Base-by-base conservation (phyloP, 768 basidiomycete genomes). In the Suillus fuscotomentosus region DNA sequence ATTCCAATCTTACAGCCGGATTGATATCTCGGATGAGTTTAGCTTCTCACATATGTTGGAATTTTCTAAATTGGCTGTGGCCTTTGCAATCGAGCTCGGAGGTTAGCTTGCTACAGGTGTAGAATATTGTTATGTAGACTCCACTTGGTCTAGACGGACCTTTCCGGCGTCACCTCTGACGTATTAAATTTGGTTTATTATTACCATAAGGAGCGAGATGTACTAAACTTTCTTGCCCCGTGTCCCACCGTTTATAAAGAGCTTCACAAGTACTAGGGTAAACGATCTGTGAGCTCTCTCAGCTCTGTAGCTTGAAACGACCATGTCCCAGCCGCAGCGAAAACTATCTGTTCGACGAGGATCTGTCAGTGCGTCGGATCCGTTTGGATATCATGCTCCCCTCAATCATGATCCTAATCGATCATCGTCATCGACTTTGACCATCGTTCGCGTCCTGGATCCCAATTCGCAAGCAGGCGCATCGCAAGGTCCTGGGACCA, bases 21-120 rank as follows among this genome's bases (percentile, higher is more conserved):
- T 91, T 63, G 92, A 96, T 73, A 82, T 92, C 65, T 93, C 93
- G 13, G 80, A 86, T 24, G 95, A 97, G 75, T 97, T 97, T 78
- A 91, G 89, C 72, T 98, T 97, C 74, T 76, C 80, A 6, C 95
- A 98, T 74, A 94, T 96, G 92, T 70, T 91, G 63, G 89, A 94
- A 77, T 94, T 94, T 77, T 91, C 91, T 59, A 94, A 94, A 79
- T 80, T 94, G 61, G 90, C 88, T 43, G 87, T 90, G 34, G 91
- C 89, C 1, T 91, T 89, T 72, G 90, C 86, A 11, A 83, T 93
- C 67, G 92, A 94, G 73, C 82, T 94, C 38, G 86, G 86, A 65
- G 17, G 36, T 63, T 61, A 63, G 10, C 42, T 60, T 22, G 11
- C 1, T n/a, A 54, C 17, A 20, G 31, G 53, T 54, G 10, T 54